A percentile compares a stretch with the other conserved stretches of the same genome.
Conservation (phyloP, 202 grass and related monocot genomes). For the Schoenoplectus tabernaemontani region DNA sequence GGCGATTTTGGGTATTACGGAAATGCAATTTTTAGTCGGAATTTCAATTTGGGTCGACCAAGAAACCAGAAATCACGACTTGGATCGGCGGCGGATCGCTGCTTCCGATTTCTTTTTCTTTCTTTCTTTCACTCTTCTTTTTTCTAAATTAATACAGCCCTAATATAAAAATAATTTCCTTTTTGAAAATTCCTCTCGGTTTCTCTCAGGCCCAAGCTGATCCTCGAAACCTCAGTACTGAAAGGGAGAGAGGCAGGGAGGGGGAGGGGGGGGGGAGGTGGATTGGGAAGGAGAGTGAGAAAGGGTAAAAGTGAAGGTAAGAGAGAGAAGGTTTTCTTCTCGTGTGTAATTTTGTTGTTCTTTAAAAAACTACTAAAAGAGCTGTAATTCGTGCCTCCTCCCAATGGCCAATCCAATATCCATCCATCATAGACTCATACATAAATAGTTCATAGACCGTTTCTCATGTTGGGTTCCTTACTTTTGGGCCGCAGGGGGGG, state of each 20-base stretch:
- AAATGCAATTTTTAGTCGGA: not conserved
- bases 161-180: not conserved
- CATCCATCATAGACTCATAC: not conserved
- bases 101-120: not conserved
- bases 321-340: not conserved
- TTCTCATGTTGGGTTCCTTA: not conserved
- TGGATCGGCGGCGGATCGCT: slow-evolving; percentile 5
- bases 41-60: not conserved
- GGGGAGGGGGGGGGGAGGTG: not conserved
- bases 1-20: not conserved
- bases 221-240: not conserved
- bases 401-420: too few relatives aligned
- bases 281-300: not conserved
- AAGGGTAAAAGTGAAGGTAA: not conserved
- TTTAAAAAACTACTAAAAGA: not conserved
- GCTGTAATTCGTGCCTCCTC: not conserved
- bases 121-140: not conserved
- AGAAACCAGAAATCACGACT: not conserved
- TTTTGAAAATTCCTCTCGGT: not conserved
- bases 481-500: not conserved
- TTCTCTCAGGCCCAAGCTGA: slow-evolving; percentile 1
- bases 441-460: not conserved
- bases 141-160: not conserved
- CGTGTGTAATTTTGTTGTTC: slow-evolving; percentile 1
- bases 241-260: not conserved